Evolutionary conservation across 2,329 filamentous ascomycete genomes (phyloP).

Genomic region (Acephala macrosclerotiorum): DNA sequence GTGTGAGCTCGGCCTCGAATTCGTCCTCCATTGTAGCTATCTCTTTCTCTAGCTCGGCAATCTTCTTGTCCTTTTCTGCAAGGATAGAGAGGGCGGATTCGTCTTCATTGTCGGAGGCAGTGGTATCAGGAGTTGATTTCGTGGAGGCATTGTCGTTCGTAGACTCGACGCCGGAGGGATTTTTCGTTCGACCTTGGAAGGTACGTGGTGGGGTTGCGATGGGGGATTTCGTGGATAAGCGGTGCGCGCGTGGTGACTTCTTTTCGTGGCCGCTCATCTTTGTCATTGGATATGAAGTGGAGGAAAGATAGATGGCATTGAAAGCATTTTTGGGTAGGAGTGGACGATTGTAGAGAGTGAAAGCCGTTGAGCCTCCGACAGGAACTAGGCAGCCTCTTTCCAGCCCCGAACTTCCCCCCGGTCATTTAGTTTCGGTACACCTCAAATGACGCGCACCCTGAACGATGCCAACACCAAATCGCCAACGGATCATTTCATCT

Average conservation of each 20-base stretch:
- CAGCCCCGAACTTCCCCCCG: background rate
- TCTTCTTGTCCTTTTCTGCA: slow-evolving; percentile 57
- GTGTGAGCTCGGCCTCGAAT: slow-evolving; percentile 61
- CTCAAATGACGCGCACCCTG: background rate
- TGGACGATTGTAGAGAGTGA: slow-evolving; percentile 5
- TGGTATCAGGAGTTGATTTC: slow-evolving; percentile 25
- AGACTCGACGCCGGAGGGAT: slow-evolving; percentile 18
- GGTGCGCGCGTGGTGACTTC: slow-evolving; percentile 27
- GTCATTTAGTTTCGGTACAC: background rate
- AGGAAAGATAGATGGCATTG: background rate
- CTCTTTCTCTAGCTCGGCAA: slow-evolving; percentile 60
- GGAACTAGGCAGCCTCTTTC: background rate
- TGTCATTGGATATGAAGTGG: slow-evolving; percentile 14
- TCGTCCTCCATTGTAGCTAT: slow-evolving; percentile 59
- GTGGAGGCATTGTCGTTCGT: slow-evolving; percentile 29
- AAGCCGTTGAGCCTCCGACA: background rate
- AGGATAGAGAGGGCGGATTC: slow-evolving; percentile 12
- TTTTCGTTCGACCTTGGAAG: slow-evolving; percentile 31
- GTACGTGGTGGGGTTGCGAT: slow-evolving; percentile 38
- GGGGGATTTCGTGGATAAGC: slow-evolving; percentile 27
- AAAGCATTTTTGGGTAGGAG: background rate
- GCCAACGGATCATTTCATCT: background rate
- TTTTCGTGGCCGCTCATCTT: slow-evolving; percentile 34
- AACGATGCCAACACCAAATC: background rate
- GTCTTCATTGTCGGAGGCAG: slow-evolving; percentile 25